These are phyloP conservation scores for Forsythia viridissima DNA, from an alignment of 257 asterid species.

Conservation along the genomic window DNA sequence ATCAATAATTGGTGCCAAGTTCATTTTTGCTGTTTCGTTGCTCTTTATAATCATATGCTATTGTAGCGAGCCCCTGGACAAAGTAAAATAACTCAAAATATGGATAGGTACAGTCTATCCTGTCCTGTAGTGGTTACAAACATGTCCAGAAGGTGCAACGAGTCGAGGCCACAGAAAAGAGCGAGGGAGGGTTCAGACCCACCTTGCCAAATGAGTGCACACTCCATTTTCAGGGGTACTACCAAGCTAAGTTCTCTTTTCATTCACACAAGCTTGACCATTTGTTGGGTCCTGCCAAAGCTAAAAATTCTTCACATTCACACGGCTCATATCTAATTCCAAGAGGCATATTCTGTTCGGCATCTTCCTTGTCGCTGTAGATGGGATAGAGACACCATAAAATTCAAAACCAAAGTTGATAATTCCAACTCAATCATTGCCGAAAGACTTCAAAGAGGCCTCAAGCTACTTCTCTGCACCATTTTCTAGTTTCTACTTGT, in stretches of 20 bases:
- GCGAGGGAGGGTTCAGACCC: slow-evolving; percentile 39
- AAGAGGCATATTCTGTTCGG: slow-evolving; percentile 13
- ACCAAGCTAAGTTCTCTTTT: slow-evolving; percentile 23
- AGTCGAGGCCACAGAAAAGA: slow-evolving; percentile 25
- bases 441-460: slow-evolving; percentile 19
- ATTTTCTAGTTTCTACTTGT: slow-evolving; percentile 1
- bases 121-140: neutral
- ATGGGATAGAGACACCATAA: slow-evolving; percentile 24
- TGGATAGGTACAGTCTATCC: neutral
- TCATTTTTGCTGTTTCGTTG: neutral
- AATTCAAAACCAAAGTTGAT: slow-evolving; percentile 17
- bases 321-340: slow-evolving; percentile 19
- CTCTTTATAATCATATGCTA: neutral
- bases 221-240: slow-evolving; percentile 33
- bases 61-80: neutral
- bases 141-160: slow-evolving; percentile 24
- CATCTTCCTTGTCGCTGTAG: slow-evolving; percentile 25
- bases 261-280: slow-evolving; percentile 4
- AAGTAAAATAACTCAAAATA: neutral
- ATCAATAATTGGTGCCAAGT: neutral
- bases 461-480: neutral
- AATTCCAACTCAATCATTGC: slow-evolving; percentile 33
- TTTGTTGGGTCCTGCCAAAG: neutral
- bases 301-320: neutral
- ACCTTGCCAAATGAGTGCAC: slow-evolving; percentile 36